phyloP scores from a whole-genome alignment of 129 eudicot species.

The Calendula officinalis region DNA sequence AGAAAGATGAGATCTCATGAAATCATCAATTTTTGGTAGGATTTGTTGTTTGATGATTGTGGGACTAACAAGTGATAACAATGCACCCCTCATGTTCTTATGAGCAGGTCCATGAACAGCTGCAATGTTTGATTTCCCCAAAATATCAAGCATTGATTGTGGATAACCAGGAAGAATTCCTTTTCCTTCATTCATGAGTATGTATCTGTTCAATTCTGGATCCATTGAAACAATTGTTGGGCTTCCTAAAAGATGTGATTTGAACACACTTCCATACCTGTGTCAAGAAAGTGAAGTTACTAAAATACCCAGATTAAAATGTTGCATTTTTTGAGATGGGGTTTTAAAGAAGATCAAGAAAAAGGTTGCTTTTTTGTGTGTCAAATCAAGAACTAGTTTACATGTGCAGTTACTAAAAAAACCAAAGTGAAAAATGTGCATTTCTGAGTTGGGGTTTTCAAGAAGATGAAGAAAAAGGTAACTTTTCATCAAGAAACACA shows the following conservation, averaged over 20 bases:
- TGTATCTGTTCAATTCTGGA: constrained; percentile 83
- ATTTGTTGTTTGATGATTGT: constrained; percentile 63
- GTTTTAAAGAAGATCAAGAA: constrained; percentile 16
- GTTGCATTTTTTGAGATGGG: constrained; percentile 32
- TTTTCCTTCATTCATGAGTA: constrained; percentile 80
- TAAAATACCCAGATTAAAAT: constrained; percentile 11
- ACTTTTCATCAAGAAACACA: constrained; percentile 5
- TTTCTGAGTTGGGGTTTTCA: constrained; percentile 19
- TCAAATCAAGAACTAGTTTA: constrained; percentile 13
- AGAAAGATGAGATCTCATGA: constrained; percentile 84
- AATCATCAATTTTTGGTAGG: constrained; percentile 80
- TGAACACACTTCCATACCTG: constrained; percentile 87
- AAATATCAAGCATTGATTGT: constrained; percentile 93
- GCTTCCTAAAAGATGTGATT: constrained; percentile 89
- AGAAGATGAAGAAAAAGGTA: constrained; percentile 17
- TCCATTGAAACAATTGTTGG: constrained; percentile 97
- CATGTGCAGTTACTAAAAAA: constrained; percentile 13
- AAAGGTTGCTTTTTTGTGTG: constrained; percentile 11
- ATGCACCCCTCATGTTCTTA: constrained; percentile 98
- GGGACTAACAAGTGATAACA: constrained; percentile 80
- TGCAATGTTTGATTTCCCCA: constrained; percentile 98
- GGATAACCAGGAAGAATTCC: constrained; percentile 97
- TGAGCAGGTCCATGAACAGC: constrained; percentile 98
- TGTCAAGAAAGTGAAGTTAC: background rate
- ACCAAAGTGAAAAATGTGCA: constrained; percentile 7